Evolutionary conservation across 148 eudicot species (phyloP), one percentile per base, ranked within the genome.

Genomic region (Silene conica): DNA sequence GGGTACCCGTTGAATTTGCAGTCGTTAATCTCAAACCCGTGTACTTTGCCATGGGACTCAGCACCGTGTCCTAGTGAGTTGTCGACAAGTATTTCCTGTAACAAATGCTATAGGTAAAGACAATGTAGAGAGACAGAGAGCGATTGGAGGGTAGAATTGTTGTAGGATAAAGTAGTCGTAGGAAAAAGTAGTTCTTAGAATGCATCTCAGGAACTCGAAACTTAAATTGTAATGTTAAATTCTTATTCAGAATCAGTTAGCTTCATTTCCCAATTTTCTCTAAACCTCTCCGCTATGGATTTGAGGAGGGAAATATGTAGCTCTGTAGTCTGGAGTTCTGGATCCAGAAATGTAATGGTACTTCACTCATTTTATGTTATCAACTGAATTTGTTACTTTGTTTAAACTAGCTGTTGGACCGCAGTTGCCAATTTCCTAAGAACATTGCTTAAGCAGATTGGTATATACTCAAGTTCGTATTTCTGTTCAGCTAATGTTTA

Each of bases 11-110:
- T 38, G 1, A 38, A 38, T 38, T 38, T 38, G 43, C 43, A 38
- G 43, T 38, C 43, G 9, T 7, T 38, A 38, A 38, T 38, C 43
- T 38, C 43, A 38, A 38, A 38, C 43, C 97, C 97, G 3, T 28
- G 75, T 66, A 77, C 78, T 76, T 63, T 78, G 74, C 81, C 86
- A 19, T 92, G 97, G 96, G 96, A 90, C 50, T 85, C 91, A 20
- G 86, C 91, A 22, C 61, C 86, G 4, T 87, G 89, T 80, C 93
- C 92, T 14, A 82, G 92, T 45, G 93, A 89, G 69, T 78, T 85
- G 71, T 89, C 90, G 8, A 82, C 89, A 16, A 82, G 82, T 59
- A 84, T 81, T 74, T 83, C 96, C 23, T 76, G 86, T 12, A 82
- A 81, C 81, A 83, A 86, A 70, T 84, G 82, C 69, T 81, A 80